Percentiles rank a stretch among this genome's conserved stretches.
These are phyloP conservation scores for Zalerion maritima DNA, from an alignment of 495 filamentous ascomycete species.

Conservation along the genomic window DNA sequence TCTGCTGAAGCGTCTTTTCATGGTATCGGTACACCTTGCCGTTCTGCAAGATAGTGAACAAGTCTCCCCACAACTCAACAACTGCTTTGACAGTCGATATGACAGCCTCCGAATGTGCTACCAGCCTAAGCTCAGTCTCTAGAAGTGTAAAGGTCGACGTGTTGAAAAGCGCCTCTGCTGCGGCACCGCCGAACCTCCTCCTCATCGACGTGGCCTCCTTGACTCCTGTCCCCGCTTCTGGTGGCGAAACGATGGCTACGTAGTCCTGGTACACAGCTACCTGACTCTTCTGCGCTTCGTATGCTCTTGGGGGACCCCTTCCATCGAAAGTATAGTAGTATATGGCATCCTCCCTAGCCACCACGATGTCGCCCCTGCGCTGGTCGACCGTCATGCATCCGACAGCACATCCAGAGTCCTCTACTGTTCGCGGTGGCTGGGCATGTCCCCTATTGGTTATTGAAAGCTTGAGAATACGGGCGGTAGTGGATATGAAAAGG, in stretches of 20 bases:
- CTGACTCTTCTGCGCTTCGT: constrained; percentile 77
- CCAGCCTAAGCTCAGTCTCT: constrained; percentile 78
- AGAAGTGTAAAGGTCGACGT: constrained; percentile 76
- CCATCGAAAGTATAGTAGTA: constrained; percentile 84
- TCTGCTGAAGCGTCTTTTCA: constrained; percentile 79
- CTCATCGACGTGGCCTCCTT: constrained; percentile 39
- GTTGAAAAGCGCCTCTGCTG: constrained; percentile 60
- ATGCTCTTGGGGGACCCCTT: constrained; percentile 72
- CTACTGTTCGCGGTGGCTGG: constrained; percentile 73
- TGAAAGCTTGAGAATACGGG: constrained; percentile 69
- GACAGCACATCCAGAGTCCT: constrained; percentile 76
- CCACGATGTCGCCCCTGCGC: constrained; percentile 67
- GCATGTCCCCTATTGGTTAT: constrained; percentile 80
- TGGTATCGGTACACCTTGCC: constrained; percentile 90
- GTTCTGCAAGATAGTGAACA: constrained; percentile 76
- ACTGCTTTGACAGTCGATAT: constrained; percentile 62
- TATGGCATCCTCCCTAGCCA: constrained; percentile 85
- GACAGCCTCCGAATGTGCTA: constrained; percentile 77
- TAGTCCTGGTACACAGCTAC: constrained; percentile 75
- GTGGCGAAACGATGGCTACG: constrained; percentile 76
- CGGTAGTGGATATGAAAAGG: constrained; percentile 84
- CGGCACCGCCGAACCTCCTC: constrained; percentile 46
- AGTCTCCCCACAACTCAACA: constrained; percentile 79
- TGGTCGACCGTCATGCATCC: constrained; percentile 85
- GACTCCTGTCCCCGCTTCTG: constrained; percentile 27